Conservation (phyloP, 108 stramenopile species). For the Skeletonema costatum region DNA sequence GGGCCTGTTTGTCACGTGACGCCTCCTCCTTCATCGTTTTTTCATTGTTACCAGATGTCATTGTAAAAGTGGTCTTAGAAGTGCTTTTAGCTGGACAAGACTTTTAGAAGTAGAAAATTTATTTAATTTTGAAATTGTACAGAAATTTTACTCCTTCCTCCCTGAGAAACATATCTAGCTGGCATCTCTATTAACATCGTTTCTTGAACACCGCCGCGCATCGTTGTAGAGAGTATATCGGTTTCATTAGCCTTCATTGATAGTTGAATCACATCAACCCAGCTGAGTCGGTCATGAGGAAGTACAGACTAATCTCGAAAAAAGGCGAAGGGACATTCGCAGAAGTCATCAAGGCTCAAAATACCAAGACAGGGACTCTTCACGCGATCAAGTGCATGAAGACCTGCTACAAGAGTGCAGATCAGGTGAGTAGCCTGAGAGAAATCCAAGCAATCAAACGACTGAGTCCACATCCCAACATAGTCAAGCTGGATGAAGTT, state of each 20-base stretch:
- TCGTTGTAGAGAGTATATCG: no score
- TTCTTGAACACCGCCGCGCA: no score
- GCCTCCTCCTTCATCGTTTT: neutral
- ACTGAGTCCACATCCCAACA: constrained; percentile 82
- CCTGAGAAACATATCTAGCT: no score
- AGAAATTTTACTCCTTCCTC: no score
- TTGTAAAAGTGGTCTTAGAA: neutral
- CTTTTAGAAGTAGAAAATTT: no score
- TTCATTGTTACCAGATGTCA: neutral
- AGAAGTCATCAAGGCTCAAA: constrained; percentile 86
- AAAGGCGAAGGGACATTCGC: constrained; percentile 92
- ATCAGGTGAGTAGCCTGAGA: constrained; percentile 80
- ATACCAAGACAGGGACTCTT: constrained; percentile 76
- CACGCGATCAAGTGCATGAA: constrained; percentile 93
- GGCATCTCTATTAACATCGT: no score
- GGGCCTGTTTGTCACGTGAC: neutral
- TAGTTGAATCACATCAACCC: no score
- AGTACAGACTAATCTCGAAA: constrained; percentile 81
- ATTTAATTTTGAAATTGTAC: no score
- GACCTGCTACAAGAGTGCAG: constrained; percentile 75
- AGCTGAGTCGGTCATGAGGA: no score
- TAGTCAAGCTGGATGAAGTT: constrained; percentile 85
- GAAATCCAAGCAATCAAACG: constrained; percentile 89
- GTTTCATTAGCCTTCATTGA: no score
- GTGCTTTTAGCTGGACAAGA: no score